A percentile compares a stretch with the other conserved stretches of the same genome.
These are phyloP conservation scores for Rhipidocladum racemiflorum DNA, from an alignment of 176 grass and related monocot species.

Conservation along the genomic window DNA sequence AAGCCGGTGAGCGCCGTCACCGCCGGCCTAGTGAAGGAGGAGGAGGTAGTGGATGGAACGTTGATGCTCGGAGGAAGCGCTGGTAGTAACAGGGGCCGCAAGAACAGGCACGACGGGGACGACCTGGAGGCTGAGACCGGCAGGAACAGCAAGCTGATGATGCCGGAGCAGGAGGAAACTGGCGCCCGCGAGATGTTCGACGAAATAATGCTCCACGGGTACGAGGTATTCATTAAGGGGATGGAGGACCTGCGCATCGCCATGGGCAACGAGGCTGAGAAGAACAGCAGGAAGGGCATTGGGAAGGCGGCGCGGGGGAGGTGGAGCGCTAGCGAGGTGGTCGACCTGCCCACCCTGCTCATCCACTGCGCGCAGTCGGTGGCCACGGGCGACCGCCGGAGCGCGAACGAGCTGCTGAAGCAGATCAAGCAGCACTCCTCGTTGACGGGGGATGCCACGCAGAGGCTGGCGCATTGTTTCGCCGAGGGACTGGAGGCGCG, in stretches of 20 bases:
- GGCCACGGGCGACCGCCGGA: conserved; percentile 34
- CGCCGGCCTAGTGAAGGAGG: not conserved
- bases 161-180: too few relatives aligned
- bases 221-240: too few relatives aligned
- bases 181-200: too few relatives aligned
- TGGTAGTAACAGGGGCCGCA: too few relatives aligned
- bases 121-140: too few relatives aligned
- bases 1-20: not conserved
- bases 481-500: too few relatives aligned
- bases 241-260: conserved; percentile 37
- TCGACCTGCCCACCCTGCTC: conserved; percentile 56
- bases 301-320: conserved; percentile 22
- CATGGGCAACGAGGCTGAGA: conserved; percentile 3
- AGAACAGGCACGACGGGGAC: too few relatives aligned
- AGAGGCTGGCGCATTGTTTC: too few relatives aligned
- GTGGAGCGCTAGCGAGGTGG: conserved; percentile 12
- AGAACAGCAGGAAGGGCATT: not conserved
- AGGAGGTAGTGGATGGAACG: too few relatives aligned
- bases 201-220: too few relatives aligned
- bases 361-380: conserved; percentile 57
- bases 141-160: too few relatives aligned
- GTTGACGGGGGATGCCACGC: conserved; percentile 30
- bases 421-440: conserved; percentile 43
- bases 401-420: conserved; percentile 45
- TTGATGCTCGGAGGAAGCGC: too few relatives aligned